A percentile compares a stretch with the other conserved stretches of the same genome.
phyloP scores from a whole-genome alignment of 2,329 filamentous ascomycete species.

The Corinectria fuckeliana region DNA sequence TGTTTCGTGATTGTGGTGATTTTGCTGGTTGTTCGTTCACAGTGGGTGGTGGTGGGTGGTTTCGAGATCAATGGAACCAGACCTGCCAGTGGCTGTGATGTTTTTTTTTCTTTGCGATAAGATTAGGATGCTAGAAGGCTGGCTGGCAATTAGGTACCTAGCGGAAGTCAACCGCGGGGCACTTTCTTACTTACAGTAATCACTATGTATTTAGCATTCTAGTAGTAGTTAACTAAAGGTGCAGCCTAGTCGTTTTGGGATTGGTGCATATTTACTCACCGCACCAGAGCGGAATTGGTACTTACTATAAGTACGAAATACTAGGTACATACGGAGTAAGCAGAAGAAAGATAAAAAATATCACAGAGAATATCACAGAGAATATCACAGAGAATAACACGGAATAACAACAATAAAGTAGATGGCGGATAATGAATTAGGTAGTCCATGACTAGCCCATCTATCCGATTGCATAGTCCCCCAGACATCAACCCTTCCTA shows the following conservation, averaged over 20 bases:
- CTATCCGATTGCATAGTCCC: conserved; percentile 2
- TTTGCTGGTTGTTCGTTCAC: conserved; percentile 27
- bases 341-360: background rate
- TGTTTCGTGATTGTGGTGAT: conserved; percentile 33
- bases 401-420: background rate
- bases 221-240: too few species aligned
- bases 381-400: background rate
- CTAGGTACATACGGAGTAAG: background rate
- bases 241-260: background rate
- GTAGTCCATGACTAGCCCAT: background rate
- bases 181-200: too few species aligned
- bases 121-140: conserved; percentile 35
- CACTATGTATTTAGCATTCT: too few species aligned
- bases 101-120: conserved; percentile 44
- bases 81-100: conserved; percentile 26
- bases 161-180: conserved; percentile 16
- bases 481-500: background rate
- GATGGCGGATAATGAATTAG: background rate
- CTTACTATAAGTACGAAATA: too few species aligned
- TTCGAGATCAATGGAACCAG: conserved; percentile 15
- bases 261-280: background rate
- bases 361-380: background rate
- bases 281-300: too few species aligned
- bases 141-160: too few species aligned
- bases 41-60: conserved; percentile 20